Evolutionary conservation across 2,329 filamentous ascomycete genomes (phyloP).

Genomic region (Trichophyton verrucosum): DNA sequence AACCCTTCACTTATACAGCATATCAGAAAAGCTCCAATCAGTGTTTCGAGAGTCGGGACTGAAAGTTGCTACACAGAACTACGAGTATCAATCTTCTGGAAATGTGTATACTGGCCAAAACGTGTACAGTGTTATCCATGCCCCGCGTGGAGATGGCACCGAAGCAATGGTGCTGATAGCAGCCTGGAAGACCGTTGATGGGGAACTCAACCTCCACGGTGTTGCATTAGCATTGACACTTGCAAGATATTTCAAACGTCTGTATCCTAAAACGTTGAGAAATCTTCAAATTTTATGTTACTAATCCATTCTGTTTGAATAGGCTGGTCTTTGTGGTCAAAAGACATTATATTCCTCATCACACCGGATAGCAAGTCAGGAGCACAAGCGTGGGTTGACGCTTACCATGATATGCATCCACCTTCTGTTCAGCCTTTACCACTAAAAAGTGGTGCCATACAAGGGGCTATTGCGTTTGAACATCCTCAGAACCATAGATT

Average conservation of each 20-base stretch:
- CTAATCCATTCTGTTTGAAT: neutral
- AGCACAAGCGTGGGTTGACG: conserved; percentile 93
- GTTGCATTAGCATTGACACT: conserved; percentile 76
- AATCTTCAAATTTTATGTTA: neutral
- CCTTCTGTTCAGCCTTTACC: conserved; percentile 60
- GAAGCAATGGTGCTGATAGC: conserved; percentile 90
- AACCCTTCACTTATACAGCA: conserved; percentile 16
- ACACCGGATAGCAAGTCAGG: conserved; percentile 80
- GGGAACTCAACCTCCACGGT: conserved; percentile 70
- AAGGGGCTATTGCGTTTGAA: conserved; percentile 87
- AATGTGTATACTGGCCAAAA: conserved; percentile 69
- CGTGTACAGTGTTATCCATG: conserved; percentile 83
- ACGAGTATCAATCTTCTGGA: conserved; percentile 70
- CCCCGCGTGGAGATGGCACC: conserved; percentile 87
- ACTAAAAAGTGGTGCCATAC: conserved; percentile 83
- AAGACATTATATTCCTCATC: conserved; percentile 89
- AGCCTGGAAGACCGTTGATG: conserved; percentile 72
- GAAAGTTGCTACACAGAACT: conserved; percentile 79
- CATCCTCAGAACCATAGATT: conserved; percentile 78
- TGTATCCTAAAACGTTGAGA: conserved; percentile 11
- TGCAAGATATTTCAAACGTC: conserved; percentile 85
- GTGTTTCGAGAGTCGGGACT: conserved; percentile 69
- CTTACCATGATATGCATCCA: conserved; percentile 83
- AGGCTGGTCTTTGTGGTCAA: conserved; percentile 96
- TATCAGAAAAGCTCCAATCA: conserved; percentile 59